phyloP scores from a whole-genome alignment of 169 alveolate species.

The Theileria parva region DNA sequence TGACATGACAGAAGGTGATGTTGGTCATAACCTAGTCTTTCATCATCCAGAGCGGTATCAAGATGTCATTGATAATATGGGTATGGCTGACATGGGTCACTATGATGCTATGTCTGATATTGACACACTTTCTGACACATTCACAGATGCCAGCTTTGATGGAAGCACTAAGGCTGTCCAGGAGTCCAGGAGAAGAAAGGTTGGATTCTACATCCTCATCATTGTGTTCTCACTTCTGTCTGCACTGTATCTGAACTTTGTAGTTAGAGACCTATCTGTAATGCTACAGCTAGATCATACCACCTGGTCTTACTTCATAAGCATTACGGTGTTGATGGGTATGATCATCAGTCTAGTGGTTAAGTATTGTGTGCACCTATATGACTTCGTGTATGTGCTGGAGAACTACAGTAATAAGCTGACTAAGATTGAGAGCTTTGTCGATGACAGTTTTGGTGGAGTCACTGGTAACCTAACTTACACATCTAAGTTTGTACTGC shows the following conservation, averaged over 20 bases:
- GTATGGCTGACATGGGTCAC: no score
- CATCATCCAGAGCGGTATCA: background rate
- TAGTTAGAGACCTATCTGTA: background rate
- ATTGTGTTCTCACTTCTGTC: constrained; percentile 6
- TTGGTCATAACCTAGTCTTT: background rate
- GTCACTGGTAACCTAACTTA: background rate
- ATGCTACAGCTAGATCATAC: background rate
- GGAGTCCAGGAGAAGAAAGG: background rate
- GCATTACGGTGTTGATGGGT: background rate
- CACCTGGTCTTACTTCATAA: background rate
- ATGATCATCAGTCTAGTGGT: background rate
- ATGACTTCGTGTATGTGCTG: background rate
- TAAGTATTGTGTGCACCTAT: constrained; percentile 1
- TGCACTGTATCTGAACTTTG: background rate
- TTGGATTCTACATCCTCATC: background rate
- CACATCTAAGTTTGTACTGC: background rate
- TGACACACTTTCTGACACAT: background rate
- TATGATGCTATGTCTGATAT: background rate
- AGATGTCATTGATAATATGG: background rate
- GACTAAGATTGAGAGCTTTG: background rate
- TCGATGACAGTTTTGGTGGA: constrained; percentile 1
- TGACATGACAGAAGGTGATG: background rate
- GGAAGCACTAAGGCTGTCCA: background rate
- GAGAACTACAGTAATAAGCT: background rate
- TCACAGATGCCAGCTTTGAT: background rate